Percentiles rank a stretch among this genome's conserved stretches.
These are phyloP conservation scores for Akanthomyces muscarius DNA, from an alignment of 2,329 filamentous ascomycete species.

Conservation along the genomic window DNA sequence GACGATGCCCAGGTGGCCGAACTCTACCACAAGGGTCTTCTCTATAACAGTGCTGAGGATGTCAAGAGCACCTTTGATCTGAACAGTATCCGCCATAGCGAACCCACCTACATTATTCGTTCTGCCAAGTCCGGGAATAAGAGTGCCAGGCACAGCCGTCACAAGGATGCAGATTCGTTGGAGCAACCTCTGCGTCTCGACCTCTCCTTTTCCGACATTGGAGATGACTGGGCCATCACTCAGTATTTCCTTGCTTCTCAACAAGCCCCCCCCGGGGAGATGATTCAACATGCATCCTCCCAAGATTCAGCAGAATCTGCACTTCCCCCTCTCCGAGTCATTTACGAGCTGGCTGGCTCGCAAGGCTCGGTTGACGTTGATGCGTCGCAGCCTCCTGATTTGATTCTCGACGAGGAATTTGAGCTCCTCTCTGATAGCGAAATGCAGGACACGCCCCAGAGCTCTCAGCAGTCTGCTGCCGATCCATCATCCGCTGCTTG, in stretches of 20 bases:
- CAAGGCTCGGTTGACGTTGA: slow-evolving; percentile 33
- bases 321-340: slow-evolving; percentile 33
- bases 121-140: slow-evolving; percentile 32
- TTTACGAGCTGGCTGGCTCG: slow-evolving; percentile 37
- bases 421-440: slow-evolving; percentile 35
- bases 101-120: slow-evolving; percentile 37
- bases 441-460: slow-evolving; percentile 29
- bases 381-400: slow-evolving; percentile 34
- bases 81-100: slow-evolving; percentile 36
- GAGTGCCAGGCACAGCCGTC: slow-evolving; percentile 19
- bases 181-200: slow-evolving; percentile 32
- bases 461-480: slow-evolving; percentile 26
- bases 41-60: slow-evolving; percentile 33
- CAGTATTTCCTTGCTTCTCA: slow-evolving; percentile 30
- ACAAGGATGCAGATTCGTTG: slow-evolving; percentile 19
- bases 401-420: slow-evolving; percentile 27
- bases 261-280: slow-evolving; percentile 22
- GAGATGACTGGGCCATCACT: slow-evolving; percentile 37
- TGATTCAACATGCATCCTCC: slow-evolving; percentile 19
- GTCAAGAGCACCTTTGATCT: slow-evolving; percentile 31
- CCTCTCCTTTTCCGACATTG: slow-evolving; percentile 42
- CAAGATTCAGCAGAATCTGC: slow-evolving; percentile 21
- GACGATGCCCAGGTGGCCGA: slow-evolving; percentile 37
- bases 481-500: slow-evolving; percentile 32
- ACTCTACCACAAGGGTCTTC: slow-evolving; percentile 42